Percentiles rank a stretch among this genome's conserved stretches.
phyloP scores from a whole-genome alignment of 208 protist genomes.

The Leishmania mexicana region DNA sequence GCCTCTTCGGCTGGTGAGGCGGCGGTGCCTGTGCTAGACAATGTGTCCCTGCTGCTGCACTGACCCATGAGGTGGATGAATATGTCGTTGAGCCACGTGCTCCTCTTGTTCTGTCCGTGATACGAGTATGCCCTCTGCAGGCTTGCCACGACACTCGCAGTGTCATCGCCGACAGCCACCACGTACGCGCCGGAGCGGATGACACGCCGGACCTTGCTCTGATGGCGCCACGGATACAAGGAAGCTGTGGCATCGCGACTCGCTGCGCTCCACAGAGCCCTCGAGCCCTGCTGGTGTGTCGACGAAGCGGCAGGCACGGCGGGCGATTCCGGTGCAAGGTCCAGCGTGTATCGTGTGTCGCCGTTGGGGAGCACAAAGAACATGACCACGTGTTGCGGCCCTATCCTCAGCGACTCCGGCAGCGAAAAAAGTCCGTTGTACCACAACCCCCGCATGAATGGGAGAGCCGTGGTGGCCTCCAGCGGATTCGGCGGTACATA shows the following conservation, averaged over 20 bases:
- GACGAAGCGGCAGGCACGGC: background rate
- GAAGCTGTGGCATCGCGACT: background rate
- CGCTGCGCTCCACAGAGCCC: background rate
- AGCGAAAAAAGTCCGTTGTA: conserved; percentile 74
- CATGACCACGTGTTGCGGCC: conserved; percentile 14
- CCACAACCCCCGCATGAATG: conserved; percentile 33
- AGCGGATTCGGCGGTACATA: conserved; percentile 27
- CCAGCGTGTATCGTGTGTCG: conserved; percentile 39
- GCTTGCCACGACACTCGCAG: conserved; percentile 31
- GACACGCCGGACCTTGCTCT: conserved; percentile 46
- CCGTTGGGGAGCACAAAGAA: conserved; percentile 52
- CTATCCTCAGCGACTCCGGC: conserved; percentile 25
- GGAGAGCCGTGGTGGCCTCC: conserved; percentile 14
- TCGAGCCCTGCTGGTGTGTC: background rate
- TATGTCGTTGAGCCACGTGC: conserved; percentile 48
- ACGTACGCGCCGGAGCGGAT: conserved; percentile 42
- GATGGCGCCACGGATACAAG: conserved; percentile 42
- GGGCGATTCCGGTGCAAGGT: conserved; percentile 19
- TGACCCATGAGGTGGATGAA: conserved; percentile 25
- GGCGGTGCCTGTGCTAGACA: background rate
- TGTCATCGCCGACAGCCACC: conserved; percentile 44
- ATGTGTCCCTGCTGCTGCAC: background rate
- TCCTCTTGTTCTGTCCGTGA: conserved; percentile 21
- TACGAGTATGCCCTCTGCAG: conserved; percentile 48
- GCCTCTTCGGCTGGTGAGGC: background rate